These are phyloP conservation scores for Alternaria sp. DNA, from an alignment of 2,329 filamentous ascomycete species.

Conservation along the genomic window DNA sequence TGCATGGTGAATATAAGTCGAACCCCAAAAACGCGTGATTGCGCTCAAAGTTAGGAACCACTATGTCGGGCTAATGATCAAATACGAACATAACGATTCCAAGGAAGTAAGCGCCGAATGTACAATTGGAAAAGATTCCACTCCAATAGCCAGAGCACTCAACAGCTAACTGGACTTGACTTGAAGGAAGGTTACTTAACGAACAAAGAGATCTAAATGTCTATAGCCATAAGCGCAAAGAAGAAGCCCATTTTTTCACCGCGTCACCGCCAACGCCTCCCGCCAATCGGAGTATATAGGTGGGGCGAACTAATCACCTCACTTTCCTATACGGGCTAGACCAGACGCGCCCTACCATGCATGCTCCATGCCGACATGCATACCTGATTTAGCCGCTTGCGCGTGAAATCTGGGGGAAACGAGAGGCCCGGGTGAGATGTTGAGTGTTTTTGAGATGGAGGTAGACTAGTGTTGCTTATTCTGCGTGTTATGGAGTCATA, in stretches of 20 bases:
- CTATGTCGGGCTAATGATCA: background rate
- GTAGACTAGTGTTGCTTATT: background rate
- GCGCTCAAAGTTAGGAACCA: background rate
- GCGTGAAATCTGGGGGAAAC: background rate
- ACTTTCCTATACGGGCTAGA: slow-evolving; percentile 1
- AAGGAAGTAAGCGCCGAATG: background rate
- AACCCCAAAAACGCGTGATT: background rate
- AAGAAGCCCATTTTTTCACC: slow-evolving; percentile 6
- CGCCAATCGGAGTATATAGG: background rate
- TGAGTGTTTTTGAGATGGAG: background rate
- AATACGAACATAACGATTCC: background rate
- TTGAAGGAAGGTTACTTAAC: background rate
- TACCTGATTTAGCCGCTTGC: background rate
- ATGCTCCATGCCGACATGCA: background rate
- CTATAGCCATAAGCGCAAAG: background rate
- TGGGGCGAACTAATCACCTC: background rate
- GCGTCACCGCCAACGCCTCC: slow-evolving; percentile 3
- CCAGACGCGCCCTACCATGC: background rate
- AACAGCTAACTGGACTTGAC: background rate
- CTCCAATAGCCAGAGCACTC: background rate
- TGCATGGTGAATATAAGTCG: background rate
- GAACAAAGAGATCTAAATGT: background rate
- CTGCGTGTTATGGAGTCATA: background rate
- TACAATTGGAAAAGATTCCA: background rate
- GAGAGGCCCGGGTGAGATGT: background rate